A percentile compares a stretch with the other conserved stretches of the same genome.
Conservation (phyloP, 495 filamentous ascomycete species). For the Hypomontagnella submonticulosa region DNA sequence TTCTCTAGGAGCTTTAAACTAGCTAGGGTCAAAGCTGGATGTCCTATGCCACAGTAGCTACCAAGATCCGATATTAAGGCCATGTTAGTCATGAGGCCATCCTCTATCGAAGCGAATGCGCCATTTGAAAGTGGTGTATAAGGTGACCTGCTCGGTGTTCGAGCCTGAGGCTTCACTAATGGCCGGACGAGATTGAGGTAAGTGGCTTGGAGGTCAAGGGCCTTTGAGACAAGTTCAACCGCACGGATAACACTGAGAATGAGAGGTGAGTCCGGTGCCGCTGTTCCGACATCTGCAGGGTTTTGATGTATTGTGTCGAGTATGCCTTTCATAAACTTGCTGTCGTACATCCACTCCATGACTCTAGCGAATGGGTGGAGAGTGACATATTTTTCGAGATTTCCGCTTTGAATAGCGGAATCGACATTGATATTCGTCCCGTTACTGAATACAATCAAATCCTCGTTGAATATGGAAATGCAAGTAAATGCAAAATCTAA, state of each 20-base stretch:
- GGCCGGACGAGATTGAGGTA: conserved; percentile 89
- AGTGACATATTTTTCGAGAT: conserved; percentile 77
- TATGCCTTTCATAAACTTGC: conserved; percentile 81
- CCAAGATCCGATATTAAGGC: conserved; percentile 79
- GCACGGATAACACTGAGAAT: conserved; percentile 77
- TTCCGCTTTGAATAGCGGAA: conserved; percentile 72
- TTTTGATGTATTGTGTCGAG: conserved; percentile 82
- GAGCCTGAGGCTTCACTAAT: conserved; percentile 63
- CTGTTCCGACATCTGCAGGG: conserved; percentile 69
- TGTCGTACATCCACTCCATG: conserved; percentile 98
- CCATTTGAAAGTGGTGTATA: conserved; percentile 70
- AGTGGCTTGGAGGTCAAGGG: conserved; percentile 88
- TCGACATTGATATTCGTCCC: conserved; percentile 78
- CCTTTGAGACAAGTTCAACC: conserved; percentile 81
- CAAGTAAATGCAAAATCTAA: conserved; percentile 80
- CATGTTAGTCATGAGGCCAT: conserved; percentile 85
- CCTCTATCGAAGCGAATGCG: conserved; percentile 86
- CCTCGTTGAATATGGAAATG: conserved; percentile 88
- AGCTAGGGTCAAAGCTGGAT: conserved; percentile 76
- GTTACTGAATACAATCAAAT: conserved; percentile 84
- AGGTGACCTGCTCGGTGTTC: conserved; percentile 45
- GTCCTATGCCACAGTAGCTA: conserved; percentile 82
- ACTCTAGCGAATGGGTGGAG: conserved; percentile 92
- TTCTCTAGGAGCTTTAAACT: conserved; percentile 85
- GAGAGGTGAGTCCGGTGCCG: conserved; percentile 76